Evolutionary conservation across 257 asterid species (phyloP).

Genomic region (Jaltomata sinuosa): DNA sequence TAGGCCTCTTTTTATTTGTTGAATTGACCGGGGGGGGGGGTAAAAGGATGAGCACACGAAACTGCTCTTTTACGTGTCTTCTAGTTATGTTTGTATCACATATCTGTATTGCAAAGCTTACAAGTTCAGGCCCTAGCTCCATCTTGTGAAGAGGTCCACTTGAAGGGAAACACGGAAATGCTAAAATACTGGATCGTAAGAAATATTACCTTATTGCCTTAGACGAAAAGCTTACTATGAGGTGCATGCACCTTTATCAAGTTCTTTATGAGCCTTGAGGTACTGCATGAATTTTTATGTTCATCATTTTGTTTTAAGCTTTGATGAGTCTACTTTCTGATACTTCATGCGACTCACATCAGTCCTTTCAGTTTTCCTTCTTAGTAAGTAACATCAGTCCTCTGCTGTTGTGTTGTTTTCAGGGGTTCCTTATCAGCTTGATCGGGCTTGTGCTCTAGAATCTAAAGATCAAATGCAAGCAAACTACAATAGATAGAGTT

Average conservation of each 20-base stretch:
- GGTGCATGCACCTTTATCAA: no score
- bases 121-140: background rate
- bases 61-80: background rate
- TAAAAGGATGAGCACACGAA: background rate
- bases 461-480: conserved; percentile 21
- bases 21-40: background rate
- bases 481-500: conserved; percentile 15
- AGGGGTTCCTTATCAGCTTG: conserved; percentile 94
- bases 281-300: background rate
- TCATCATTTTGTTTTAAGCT: background rate
- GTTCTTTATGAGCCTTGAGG: background rate
- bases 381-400: background rate
- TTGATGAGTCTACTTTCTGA: background rate
- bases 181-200: background rate
- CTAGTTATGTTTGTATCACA: background rate
- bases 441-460: conserved; percentile 32
- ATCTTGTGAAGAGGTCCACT: no score
- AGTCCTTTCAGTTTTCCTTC: background rate
- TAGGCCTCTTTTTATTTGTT: background rate
- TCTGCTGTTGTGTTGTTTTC: conserved; percentile 6
- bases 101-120: background rate
- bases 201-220: background rate
- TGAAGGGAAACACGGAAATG: background rate
- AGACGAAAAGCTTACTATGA: background rate
- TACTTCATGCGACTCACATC: background rate